Base-by-base conservation (phyloP, 2,329 filamentous ascomycete species). In the Scortechinia acanthostroma region DNA sequence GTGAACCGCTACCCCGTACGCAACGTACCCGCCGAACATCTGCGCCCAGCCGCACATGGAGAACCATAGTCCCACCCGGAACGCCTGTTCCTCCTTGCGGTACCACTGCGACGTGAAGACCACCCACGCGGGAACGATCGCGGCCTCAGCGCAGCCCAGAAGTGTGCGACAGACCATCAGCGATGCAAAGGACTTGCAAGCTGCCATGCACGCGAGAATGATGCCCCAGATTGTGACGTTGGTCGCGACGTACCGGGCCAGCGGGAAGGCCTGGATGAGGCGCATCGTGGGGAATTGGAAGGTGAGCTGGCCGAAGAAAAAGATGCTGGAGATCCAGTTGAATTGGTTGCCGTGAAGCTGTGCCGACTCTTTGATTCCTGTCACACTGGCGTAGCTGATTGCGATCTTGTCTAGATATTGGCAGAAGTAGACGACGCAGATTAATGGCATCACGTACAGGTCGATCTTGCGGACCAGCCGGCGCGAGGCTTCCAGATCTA, bases 211-310 rank as follows among this genome's bases (percentile, higher is more conserved):
- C 63, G n/a, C n/a, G n/a, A n/a, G n/a, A n/a, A n/a, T n/a, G n/a
- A n/a, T n/a, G n/a, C n/a, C n/a, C n/a, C n/a, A n/a, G n/a, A n/a
- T n/a, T n/a, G n/a, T n/a, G n/a, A n/a, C n/a, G n/a, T n/a, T n/a
- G n/a, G n/a, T n/a, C n/a, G n/a, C 71, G 3, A 76, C 70, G 47
- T 73, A 72, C 46, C 69, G 70, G 25, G 69, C 66, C n/a, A 76
- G 52, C 5, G 63, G 69, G 3, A 76, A 58, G 3, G 64, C 59
- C 23, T 62, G 68, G 70, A 76, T 75, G 10, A 75, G 55, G 50
- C 73, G 74, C 43, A 71, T 70, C 47, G 69, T 70, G 1, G 71
- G 71, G 46, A 66, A 72, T 48, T 73, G 70, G 0, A 70, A 63
- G 2, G 70, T 63, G 5, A 71, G 57, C 49, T 71, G 67, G 4